These are phyloP conservation scores for Daldinia loculata DNA, from an alignment of 495 filamentous ascomycete species.

Conservation along the genomic window DNA sequence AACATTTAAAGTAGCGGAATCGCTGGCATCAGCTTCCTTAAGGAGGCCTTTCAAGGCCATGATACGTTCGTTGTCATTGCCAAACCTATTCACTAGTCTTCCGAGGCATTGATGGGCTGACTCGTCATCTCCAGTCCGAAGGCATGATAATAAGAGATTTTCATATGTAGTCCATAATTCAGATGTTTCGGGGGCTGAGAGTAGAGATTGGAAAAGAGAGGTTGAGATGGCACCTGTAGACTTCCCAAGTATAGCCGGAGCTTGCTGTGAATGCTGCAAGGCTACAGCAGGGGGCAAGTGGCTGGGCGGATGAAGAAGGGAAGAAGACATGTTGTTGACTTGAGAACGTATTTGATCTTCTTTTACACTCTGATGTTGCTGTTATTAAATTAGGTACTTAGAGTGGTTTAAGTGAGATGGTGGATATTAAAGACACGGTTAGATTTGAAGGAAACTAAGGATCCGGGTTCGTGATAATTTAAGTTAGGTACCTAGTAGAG, in stretches of 20 bases:
- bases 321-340: conserved; percentile 57
- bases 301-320: conserved; percentile 58
- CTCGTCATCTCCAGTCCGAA: conserved; percentile 84
- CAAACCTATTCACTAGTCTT: conserved; percentile 79
- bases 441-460: neutral
- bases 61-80: conserved; percentile 79
- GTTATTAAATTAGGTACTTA: neutral
- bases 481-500: neutral
- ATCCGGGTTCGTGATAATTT: neutral
- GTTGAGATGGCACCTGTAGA: conserved; percentile 56
- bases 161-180: conserved; percentile 86
- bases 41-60: conserved; percentile 83
- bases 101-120: conserved; percentile 78
- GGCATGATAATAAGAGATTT: conserved; percentile 81
- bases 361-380: neutral
- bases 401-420: neutral
- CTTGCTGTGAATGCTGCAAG: conserved; percentile 79
- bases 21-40: conserved; percentile 81
- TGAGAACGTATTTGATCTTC: neutral
- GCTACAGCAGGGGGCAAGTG: conserved; percentile 62
- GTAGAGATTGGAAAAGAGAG: conserved; percentile 62
- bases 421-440: neutral
- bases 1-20: conserved; percentile 67
- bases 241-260: conserved; percentile 70
- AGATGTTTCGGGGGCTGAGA: conserved; percentile 69